Conservation (phyloP, 495 filamentous ascomycete species). For the Rhypophila decipiens region DNA sequence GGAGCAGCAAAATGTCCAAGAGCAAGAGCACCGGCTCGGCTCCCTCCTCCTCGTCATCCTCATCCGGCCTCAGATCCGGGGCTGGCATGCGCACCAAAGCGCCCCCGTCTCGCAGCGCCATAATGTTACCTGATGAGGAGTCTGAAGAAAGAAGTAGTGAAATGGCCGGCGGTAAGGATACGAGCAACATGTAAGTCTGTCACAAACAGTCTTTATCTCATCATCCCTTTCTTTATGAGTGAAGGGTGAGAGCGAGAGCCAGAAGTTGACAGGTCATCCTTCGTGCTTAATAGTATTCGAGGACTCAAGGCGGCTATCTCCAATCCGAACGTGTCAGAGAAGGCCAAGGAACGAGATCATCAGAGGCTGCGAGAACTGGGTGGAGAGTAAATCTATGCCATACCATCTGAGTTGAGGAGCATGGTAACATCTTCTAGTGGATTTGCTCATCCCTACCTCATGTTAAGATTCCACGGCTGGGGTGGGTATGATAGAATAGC, state of each 20-base stretch:
- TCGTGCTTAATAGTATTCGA: slow-evolving; percentile 6
- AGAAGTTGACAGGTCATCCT: background rate
- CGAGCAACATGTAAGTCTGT: slow-evolving; percentile 14
- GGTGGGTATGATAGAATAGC: no score
- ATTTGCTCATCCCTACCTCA: no score
- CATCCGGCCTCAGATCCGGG: background rate
- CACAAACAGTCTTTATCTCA: background rate
- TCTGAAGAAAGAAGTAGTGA: no score
- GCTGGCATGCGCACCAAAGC: background rate
- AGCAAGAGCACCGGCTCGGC: background rate
- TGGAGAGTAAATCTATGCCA: slow-evolving; percentile 1
- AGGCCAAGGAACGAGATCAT: slow-evolving; percentile 24
- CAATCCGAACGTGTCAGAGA: slow-evolving; percentile 42
- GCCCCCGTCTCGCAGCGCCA: background rate
- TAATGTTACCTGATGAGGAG: background rate
- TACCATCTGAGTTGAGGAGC: no score
- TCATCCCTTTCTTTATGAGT: background rate
- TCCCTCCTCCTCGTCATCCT: background rate
- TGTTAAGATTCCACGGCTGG: no score
- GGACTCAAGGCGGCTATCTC: slow-evolving; percentile 39
- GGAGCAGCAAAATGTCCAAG: background rate
- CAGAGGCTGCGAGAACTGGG: slow-evolving; percentile 23
- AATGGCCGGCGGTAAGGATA: slow-evolving; percentile 13
- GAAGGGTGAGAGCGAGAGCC: background rate
- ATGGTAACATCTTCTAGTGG: no score